These are phyloP conservation scores for Pugionium cornutum DNA, from an alignment of 345 rosid genomes.

Conservation along the genomic window DNA sequence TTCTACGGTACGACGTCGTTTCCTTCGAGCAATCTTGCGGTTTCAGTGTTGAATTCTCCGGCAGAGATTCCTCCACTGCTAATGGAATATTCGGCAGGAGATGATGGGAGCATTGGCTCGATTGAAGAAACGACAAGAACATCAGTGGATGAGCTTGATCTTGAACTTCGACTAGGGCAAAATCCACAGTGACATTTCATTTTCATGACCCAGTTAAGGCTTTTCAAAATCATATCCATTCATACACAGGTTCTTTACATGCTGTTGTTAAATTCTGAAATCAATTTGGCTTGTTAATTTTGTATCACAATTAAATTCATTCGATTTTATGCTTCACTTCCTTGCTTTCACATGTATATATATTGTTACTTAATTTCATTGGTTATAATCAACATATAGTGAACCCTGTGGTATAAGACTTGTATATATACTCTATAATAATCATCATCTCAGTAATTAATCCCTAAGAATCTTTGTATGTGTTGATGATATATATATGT, in stretches of 20 bases:
- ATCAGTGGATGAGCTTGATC: slow-evolving; percentile 69
- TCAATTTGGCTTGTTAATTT: slow-evolving; percentile 21
- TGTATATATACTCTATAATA: background rate
- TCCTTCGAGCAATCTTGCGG: slow-evolving; percentile 41
- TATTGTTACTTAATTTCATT: slow-evolving; percentile 9
- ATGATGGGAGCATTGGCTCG: slow-evolving; percentile 33
- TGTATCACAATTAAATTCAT: slow-evolving; percentile 28
- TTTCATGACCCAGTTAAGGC: slow-evolving; percentile 29
- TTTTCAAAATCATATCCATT: slow-evolving; percentile 20
- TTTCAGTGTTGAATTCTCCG: slow-evolving; percentile 33
- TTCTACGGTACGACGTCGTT: slow-evolving; percentile 46
- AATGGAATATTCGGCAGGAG: slow-evolving; percentile 27
- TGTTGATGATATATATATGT: background rate
- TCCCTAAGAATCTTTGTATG: no score
- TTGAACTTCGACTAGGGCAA: slow-evolving; percentile 86
- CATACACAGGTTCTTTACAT: slow-evolving; percentile 30
- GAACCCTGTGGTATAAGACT: background rate
- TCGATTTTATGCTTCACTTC: slow-evolving; percentile 20
- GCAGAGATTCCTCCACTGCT: slow-evolving; percentile 32
- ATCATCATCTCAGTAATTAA: background rate
- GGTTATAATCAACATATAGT: background rate
- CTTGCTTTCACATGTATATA: slow-evolving; percentile 23
- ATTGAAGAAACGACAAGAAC: slow-evolving; percentile 40
- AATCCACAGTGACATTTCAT: slow-evolving; percentile 38
- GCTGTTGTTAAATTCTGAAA: slow-evolving; percentile 25